Conservation (phyloP, 2,329 filamentous ascomycete species). For the Beauveria sp. region DNA sequence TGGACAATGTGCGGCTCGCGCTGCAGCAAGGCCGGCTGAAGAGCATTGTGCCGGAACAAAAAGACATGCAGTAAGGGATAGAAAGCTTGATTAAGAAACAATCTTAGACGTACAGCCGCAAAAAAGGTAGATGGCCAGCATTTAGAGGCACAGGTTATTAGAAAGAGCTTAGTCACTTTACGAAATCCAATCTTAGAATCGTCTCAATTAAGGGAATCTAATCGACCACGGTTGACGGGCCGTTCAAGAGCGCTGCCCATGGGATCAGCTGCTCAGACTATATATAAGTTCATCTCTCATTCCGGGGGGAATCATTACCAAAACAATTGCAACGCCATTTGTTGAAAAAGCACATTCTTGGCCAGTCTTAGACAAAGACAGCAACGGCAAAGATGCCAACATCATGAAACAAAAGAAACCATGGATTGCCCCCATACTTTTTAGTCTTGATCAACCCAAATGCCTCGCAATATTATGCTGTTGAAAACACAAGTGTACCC, state of each 20-base stretch:
- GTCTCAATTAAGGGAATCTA: constrained; percentile 21
- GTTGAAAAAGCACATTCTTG: constrained; percentile 31
- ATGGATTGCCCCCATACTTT: constrained; percentile 17
- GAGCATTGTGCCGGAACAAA: constrained; percentile 68
- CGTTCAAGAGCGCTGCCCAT: constrained; percentile 13
- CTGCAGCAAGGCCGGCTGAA: constrained; percentile 54
- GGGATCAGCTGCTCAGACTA: constrained; percentile 4
- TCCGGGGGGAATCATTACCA: constrained; percentile 28
- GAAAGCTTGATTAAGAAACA: not conserved
- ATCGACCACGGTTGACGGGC: constrained; percentile 39
- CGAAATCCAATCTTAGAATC: not conserved
- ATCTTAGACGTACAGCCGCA: not conserved
- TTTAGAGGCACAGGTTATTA: no score
- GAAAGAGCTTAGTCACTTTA: no score
- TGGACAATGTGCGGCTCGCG: constrained; percentile 60
- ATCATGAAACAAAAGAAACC: constrained; percentile 16
- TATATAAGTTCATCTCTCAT: constrained; percentile 20
- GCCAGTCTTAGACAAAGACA: not conserved
- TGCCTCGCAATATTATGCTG: constrained; percentile 37
- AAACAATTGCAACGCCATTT: constrained; percentile 30
- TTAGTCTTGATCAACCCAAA: constrained; percentile 23
- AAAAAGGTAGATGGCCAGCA: no score
- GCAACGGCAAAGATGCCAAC: constrained; percentile 2
- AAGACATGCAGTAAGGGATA: constrained; percentile 12
- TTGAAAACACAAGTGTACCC: constrained; percentile 35